A percentile compares a stretch with the other conserved stretches of the same genome.
Evolutionary conservation across 148 eudicot genomes (phyloP).

Genomic region (Pharnaceum exiguum): DNA sequence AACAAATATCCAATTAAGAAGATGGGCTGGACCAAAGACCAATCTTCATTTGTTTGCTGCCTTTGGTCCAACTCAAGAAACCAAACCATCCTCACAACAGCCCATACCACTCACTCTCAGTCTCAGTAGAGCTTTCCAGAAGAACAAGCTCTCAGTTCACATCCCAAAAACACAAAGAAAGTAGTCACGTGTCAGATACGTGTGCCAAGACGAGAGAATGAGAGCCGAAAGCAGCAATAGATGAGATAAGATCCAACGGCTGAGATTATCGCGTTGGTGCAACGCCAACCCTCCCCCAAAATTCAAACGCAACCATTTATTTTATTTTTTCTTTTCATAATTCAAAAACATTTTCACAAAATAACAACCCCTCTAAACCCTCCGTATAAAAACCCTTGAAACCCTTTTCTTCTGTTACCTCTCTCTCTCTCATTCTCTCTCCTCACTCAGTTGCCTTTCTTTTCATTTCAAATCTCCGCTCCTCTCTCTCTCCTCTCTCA

Average conservation of each 20-base stretch:
- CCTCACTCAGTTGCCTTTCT: not conserved
- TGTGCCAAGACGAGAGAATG: no score
- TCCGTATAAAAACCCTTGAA: constrained; percentile 11
- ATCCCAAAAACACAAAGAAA: no score
- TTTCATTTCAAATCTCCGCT: not conserved
- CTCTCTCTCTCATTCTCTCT: not conserved
- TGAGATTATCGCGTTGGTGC: constrained; percentile 27
- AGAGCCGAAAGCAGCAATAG: no score
- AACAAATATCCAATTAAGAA: no score
- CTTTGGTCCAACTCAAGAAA: no score
- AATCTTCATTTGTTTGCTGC: no score
- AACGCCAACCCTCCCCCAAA: constrained; percentile 24
- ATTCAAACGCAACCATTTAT: not conserved
- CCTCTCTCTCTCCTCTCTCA: not conserved
- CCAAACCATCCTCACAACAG: no score
- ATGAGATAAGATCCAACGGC: constrained; percentile 56
- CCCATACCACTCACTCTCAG: no score
- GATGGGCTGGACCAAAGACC: no score
- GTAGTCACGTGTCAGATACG: no score
- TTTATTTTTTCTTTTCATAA: not conserved
- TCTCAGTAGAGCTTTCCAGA: no score
- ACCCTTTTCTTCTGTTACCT: not conserved
- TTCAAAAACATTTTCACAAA: not conserved
- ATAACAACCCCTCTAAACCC: constrained; percentile 9
- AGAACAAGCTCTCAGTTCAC: no score